Percentiles rank a stretch among this genome's conserved stretches.
Conservation (phyloP, 305 asterid genomes). For the Fraxinus baroniana region DNA sequence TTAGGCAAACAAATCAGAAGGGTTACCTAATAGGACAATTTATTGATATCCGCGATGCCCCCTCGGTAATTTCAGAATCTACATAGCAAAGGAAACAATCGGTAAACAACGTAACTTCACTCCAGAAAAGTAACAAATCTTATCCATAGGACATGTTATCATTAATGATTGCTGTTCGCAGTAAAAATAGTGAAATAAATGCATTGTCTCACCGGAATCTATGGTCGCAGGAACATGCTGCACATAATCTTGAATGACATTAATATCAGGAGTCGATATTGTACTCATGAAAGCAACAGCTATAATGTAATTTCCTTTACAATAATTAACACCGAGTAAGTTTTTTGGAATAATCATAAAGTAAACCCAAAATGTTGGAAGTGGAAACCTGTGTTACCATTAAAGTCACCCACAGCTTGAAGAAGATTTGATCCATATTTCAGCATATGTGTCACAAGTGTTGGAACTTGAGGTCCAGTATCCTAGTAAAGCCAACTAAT, state of each 20-base stretch:
- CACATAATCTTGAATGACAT: constrained; percentile 57
- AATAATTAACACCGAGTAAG: constrained; percentile 31
- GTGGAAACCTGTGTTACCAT: constrained; percentile 45
- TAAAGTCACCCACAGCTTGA: constrained; percentile 87
- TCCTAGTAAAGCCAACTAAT: constrained; percentile 49
- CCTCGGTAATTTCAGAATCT: constrained; percentile 2
- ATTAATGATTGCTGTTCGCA: background rate
- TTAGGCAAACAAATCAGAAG: background rate
- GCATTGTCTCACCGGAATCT: constrained; percentile 47
- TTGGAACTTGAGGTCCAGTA: constrained; percentile 79
- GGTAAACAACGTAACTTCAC: background rate
- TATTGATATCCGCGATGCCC: constrained; percentile 1
- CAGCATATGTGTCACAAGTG: constrained; percentile 55
- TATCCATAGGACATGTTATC: constrained; percentile 2
- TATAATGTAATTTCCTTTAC: constrained; percentile 70
- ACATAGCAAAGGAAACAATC: background rate
- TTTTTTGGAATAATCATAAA: constrained; percentile 14
- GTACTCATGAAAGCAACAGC: constrained; percentile 69
- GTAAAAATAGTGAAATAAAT: constrained; percentile 8
- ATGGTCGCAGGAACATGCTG: constrained; percentile 55
- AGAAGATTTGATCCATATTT: constrained; percentile 85
- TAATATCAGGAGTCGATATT: constrained; percentile 42
- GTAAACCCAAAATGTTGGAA: constrained; percentile 4
- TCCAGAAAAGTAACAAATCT: constrained; percentile 10
- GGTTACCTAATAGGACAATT: constrained; percentile 2